Conservation (phyloP, 352 stramenopile species). For the Blastocystis sp. region DNA sequence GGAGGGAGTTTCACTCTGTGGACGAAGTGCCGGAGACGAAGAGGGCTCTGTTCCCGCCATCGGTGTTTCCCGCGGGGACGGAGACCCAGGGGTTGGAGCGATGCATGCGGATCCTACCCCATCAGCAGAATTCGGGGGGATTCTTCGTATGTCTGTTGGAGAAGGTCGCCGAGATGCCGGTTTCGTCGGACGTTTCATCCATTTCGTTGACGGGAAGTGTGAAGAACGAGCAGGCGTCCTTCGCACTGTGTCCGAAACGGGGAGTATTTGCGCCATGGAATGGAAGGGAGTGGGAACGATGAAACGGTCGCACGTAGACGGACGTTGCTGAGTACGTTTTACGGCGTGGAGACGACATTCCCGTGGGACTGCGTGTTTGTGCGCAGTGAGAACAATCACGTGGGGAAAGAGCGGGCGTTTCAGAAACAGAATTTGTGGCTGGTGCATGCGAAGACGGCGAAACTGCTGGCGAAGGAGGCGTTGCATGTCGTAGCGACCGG, state of each 20-base stretch:
- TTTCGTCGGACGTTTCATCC: background rate
- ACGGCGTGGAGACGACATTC: constrained; percentile 4
- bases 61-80: constrained; percentile 62
- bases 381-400: background rate
- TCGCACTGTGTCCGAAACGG: background rate
- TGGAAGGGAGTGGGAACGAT: background rate
- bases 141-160: constrained; percentile 96
- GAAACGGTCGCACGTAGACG: too few species aligned
- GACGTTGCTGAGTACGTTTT: background rate
- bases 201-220: background rate
- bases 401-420: background rate
- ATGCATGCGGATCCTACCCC: constrained; percentile 88
- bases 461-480: background rate
- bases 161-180: constrained; percentile 65
- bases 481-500: constrained; percentile 62
- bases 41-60: background rate
- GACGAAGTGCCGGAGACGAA: background rate
- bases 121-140: constrained; percentile 91
- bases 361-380: background rate
- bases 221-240: background rate
- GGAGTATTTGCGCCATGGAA: too few species aligned
- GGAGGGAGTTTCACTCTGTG: background rate
- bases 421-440: background rate
- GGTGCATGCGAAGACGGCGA: background rate
- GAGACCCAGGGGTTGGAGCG: constrained; percentile 74